Base-by-base conservation (phyloP, 1,139 yeast genomes). In the Sugiyamaella pinicola region DNA sequence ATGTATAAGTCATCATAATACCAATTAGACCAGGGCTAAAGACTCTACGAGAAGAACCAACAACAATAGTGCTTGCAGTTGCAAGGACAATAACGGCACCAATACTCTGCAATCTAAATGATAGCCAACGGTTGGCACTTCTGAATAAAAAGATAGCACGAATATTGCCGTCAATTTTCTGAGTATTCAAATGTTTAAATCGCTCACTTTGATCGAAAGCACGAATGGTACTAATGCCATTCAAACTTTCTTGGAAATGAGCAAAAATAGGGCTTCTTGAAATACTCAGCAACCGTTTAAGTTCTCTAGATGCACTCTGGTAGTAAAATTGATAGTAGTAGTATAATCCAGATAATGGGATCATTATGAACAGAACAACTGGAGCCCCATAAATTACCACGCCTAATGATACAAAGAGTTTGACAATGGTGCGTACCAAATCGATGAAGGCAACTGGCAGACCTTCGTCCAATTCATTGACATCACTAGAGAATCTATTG, bases 301-400 rank as follows among this genome's bases (percentile, higher is more conserved):
- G 73, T 67, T 88, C 96, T 66, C 95, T 79, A 8, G 90, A 82
- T 9, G 90, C 81, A 52, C 82, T 83, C 64, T 85, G 91, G 64
- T 85, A 87, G 69, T 85, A 88, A 64, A 82, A 87, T 70, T 95
- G 98, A 68, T 87, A 91, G 67, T 83, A 85, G 53, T 82, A 72
- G 71, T 93, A 93, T 53, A 91, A 72, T 60, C 75, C 81, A 53
- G 78, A 74, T 13, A 77, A 66, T 8, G 81, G 68, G 54, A 80
- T 77, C 19, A 79, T 54, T 6, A 79, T 53, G 0, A 74, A 61
- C 51, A 87, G 67, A 44, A 83, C 74, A 9, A 86, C 84, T 21
- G 87, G 78, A 0, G 91, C 86, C 2, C 87, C 89, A 68, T 82
- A 77, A 48, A 87, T 76, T 69, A 90, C 83, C 60, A 88, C 77